A percentile compares a stretch with the other conserved stretches of the same genome.
Evolutionary conservation across 306 rosid species (phyloP).

Genomic region (Vigna mungo): DNA sequence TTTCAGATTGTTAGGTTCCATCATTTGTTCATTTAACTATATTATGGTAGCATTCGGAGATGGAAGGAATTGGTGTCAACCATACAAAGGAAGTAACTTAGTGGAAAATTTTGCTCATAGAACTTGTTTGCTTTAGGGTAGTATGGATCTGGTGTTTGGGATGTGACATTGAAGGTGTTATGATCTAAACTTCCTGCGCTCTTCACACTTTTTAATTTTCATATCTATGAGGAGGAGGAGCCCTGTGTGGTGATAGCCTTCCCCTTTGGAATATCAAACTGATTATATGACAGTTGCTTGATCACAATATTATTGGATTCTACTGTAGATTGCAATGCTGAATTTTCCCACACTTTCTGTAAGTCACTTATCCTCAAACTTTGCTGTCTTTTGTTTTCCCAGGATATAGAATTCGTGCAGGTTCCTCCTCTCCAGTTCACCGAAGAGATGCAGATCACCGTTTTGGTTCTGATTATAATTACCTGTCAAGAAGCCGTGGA

Average conservation of each 20-base stretch:
- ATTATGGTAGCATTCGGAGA: slow-evolving; percentile 34
- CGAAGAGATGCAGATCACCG: slow-evolving; percentile 72
- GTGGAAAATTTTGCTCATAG: slow-evolving; percentile 40
- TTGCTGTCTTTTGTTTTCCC: slow-evolving; percentile 66
- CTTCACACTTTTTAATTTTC: slow-evolving; percentile 48
- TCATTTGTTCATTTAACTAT: slow-evolving; percentile 41
- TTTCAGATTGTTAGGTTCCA: slow-evolving; percentile 44
- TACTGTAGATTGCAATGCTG: slow-evolving; percentile 48
- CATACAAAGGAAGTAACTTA: slow-evolving; percentile 36
- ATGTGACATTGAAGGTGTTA: slow-evolving; percentile 51
- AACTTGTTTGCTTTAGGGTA: slow-evolving; percentile 40
- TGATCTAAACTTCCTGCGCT: slow-evolving; percentile 50
- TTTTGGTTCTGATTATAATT: slow-evolving; percentile 66
- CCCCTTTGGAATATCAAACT: slow-evolving; percentile 54
- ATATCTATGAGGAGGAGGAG: slow-evolving; percentile 52
- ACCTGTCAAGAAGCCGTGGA: slow-evolving; percentile 63
- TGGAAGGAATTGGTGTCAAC: slow-evolving; percentile 35
- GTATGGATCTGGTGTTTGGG: slow-evolving; percentile 42
- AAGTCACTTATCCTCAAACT: slow-evolving; percentile 56
- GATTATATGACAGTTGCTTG: slow-evolving; percentile 58
- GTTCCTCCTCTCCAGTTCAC: slow-evolving; percentile 85
- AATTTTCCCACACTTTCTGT: slow-evolving; percentile 42
- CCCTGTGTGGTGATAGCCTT: slow-evolving; percentile 60
- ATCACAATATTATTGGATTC: slow-evolving; percentile 53
- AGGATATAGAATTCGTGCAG: slow-evolving; percentile 96